These are phyloP conservation scores for Salvia sclarea DNA, from an alignment of 305 asterid species.

Conservation along the genomic window DNA sequence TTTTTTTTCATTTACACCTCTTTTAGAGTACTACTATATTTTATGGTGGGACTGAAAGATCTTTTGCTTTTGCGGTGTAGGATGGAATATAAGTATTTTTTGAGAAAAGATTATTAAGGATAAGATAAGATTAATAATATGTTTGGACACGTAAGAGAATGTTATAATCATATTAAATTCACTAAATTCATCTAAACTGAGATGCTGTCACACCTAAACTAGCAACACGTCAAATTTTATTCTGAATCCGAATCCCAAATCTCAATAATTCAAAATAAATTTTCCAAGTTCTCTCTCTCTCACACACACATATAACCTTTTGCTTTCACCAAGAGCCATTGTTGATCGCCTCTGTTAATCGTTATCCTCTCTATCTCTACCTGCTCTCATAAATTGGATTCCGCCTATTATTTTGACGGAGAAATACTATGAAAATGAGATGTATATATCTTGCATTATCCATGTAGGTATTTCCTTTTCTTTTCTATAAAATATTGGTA, in stretches of 20 bases:
- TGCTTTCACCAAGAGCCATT: conserved; percentile 36
- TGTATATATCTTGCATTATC: background rate
- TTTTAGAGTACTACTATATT: too few species aligned
- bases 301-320: conserved; percentile 10
- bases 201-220: background rate
- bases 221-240: conserved; percentile 7
- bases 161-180: background rate
- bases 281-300: background rate
- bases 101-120: background rate
- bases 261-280: too few species aligned
- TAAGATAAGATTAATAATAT: conserved; percentile 22
- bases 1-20: too few species aligned
- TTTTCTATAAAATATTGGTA: too few species aligned
- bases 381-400: background rate
- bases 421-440: background rate
- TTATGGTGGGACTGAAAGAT: too few species aligned
- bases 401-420: background rate
- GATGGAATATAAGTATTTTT: too few species aligned
- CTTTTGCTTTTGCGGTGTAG: too few species aligned
- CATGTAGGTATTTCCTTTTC: too few species aligned
- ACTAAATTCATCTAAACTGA: background rate
- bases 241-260: background rate
- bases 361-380: conserved; percentile 8
- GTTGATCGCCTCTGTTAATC: background rate
- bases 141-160: conserved; percentile 15